Evolutionary conservation across 2,329 filamentous ascomycete genomes (phyloP).

Genomic region (Amphichorda felina): DNA sequence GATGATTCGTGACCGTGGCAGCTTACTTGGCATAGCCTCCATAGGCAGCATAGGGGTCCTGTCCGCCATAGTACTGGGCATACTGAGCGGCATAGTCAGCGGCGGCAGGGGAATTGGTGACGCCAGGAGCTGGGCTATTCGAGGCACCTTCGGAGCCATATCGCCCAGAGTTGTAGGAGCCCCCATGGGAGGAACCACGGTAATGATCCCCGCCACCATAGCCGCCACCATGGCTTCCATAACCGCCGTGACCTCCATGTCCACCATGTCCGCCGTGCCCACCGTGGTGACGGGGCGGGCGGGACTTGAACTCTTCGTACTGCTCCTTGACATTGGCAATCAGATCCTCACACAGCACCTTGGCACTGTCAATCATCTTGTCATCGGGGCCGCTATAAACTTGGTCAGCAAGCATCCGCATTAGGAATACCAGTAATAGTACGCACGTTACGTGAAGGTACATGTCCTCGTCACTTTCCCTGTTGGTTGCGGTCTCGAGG

Average conservation of each 20-base stretch:
- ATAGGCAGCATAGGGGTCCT: constrained; percentile 82
- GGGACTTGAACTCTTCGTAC: constrained; percentile 83
- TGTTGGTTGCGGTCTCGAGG: constrained; percentile 76
- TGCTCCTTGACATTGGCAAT: constrained; percentile 77
- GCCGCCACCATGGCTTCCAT: constrained; percentile 26
- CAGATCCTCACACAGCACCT: constrained; percentile 79
- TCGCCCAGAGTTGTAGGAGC: constrained; percentile 16
- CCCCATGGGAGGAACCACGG: constrained; percentile 12
- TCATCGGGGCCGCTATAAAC: constrained; percentile 66
- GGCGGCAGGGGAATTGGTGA: constrained; percentile 11
- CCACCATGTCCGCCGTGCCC: constrained; percentile 28
- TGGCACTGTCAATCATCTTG: constrained; percentile 74
- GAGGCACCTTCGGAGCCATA: constrained; percentile 16
- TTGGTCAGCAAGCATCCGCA: background rate
- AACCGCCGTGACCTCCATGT: constrained; percentile 27
- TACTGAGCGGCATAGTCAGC: constrained; percentile 70
- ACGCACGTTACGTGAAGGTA: constrained; percentile 87
- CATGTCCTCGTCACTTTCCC: constrained; percentile 92
- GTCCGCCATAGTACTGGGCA: constrained; percentile 64
- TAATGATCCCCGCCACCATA: constrained; percentile 11
- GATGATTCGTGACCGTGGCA: background rate
- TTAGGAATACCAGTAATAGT: background rate
- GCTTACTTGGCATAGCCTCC: constrained; percentile 72
- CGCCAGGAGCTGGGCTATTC: constrained; percentile 23
- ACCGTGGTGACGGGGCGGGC: constrained; percentile 51